phyloP scores from a whole-genome alignment of 2,329 filamentous ascomycete genomes.

The Hypoxylon sp. region DNA sequence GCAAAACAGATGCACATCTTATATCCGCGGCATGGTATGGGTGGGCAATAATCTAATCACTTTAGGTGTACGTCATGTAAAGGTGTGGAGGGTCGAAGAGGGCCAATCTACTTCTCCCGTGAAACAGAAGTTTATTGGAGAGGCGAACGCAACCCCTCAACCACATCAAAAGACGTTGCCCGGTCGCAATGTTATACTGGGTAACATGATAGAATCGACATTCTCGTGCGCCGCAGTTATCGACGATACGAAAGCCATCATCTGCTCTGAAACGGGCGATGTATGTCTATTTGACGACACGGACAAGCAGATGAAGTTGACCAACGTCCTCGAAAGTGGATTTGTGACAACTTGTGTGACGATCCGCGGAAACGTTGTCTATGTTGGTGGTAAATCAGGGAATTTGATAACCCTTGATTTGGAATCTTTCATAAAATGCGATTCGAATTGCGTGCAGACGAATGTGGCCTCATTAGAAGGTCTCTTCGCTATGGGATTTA shows the following conservation, averaged over 20 bases:
- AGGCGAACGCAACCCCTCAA: slow-evolving; percentile 59
- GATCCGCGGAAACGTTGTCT: slow-evolving; percentile 70
- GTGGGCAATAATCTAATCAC: slow-evolving; percentile 87
- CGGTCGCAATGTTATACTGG: slow-evolving; percentile 90
- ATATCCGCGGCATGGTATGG: slow-evolving; percentile 90
- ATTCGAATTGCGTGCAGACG: slow-evolving; percentile 58
- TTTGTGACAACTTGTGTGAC: slow-evolving; percentile 79
- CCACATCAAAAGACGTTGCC: slow-evolving; percentile 76
- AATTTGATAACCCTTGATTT: slow-evolving; percentile 69
- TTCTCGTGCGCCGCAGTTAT: slow-evolving; percentile 85
- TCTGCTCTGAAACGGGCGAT: slow-evolving; percentile 90
- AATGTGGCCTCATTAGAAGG: slow-evolving; percentile 59
- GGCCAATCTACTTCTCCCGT: slow-evolving; percentile 70
- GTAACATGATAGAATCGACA: slow-evolving; percentile 83
- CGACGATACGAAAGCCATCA: slow-evolving; percentile 79
- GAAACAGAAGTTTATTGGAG: slow-evolving; percentile 70
- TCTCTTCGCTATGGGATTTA: slow-evolving; percentile 77
- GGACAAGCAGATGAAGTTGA: slow-evolving; percentile 78
- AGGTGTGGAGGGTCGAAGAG: slow-evolving; percentile 91
- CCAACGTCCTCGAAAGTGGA: slow-evolving; percentile 74
- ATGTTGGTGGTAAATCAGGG: slow-evolving; percentile 78
- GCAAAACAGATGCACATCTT: slow-evolving; percentile 92
- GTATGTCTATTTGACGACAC: slow-evolving; percentile 90
- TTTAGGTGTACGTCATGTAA: slow-evolving; percentile 90
- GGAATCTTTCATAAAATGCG: slow-evolving; percentile 62